Evolutionary conservation across 2,329 filamentous ascomycete species (phyloP).

Genomic region (Apiospora phragmitis): DNA sequence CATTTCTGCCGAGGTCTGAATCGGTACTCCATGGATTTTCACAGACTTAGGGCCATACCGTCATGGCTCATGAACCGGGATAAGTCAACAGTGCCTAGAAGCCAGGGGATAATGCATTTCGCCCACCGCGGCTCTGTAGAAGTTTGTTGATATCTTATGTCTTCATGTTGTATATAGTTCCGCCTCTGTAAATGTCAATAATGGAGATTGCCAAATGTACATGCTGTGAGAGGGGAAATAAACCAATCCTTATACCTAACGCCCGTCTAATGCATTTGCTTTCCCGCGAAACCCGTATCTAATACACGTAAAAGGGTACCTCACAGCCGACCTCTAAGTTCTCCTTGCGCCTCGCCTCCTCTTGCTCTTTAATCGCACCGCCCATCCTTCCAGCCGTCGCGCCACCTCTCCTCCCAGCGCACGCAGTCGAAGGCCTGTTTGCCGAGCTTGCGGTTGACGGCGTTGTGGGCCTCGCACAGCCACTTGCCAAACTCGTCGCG

Average conservation of each 20-base stretch:
- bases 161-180: neutral
- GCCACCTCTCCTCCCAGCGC: slow-evolving; percentile 92
- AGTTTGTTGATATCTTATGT: neutral
- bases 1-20: no score
- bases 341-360: neutral
- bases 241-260: neutral
- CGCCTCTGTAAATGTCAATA: neutral
- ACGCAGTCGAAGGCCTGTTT: slow-evolving; percentile 89
- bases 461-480: slow-evolving; percentile 86
- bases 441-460: slow-evolving; percentile 85
- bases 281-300: neutral
- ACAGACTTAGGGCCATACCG: no score
- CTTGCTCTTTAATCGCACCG: slow-evolving; percentile 1
- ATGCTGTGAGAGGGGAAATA: neutral
- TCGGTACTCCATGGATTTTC: no score
- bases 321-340: neutral
- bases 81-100: neutral
- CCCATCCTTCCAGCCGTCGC: slow-evolving; percentile 74
- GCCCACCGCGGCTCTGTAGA: neutral
- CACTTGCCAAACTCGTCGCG: slow-evolving; percentile 74
- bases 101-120: no score
- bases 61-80: no score
- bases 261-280: neutral
- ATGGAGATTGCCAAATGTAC: neutral
- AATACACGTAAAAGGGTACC: neutral